These are phyloP conservation scores for Euphrasia confusa DNA, from an alignment of 257 asterid species.

Conservation along the genomic window DNA sequence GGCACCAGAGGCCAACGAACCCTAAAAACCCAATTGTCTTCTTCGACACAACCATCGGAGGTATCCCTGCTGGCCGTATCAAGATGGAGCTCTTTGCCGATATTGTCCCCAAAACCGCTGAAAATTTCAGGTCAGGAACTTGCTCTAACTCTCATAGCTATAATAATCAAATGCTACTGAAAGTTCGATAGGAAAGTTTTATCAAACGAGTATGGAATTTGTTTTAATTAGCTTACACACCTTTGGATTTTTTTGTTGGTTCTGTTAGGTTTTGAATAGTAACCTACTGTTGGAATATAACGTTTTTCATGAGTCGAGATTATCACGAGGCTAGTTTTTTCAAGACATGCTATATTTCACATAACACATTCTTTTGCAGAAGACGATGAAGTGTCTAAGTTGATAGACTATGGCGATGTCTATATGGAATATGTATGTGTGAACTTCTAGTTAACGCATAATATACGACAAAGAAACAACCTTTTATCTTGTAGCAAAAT, in stretches of 20 bases:
- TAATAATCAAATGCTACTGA: too few species aligned
- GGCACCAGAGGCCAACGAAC: conserved; percentile 95
- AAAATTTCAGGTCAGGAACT: conserved; percentile 66
- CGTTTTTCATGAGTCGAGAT: too few species aligned
- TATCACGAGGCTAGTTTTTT: too few species aligned
- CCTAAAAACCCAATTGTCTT: conserved; percentile 88
- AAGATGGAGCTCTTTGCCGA: conserved; percentile 99
- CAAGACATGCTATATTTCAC: too few species aligned
- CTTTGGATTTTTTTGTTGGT: too few species aligned
- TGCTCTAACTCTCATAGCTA: neutral
- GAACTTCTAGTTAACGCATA: too few species aligned
- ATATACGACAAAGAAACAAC: neutral
- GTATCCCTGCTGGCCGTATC: conserved; percentile 90
- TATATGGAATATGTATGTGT: neutral
- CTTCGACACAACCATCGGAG: conserved; percentile 85
- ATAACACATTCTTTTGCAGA: too few species aligned
- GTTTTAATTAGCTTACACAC: too few species aligned
- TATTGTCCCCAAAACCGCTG: conserved; percentile 84
- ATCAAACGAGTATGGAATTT: too few species aligned
- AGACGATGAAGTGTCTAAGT: neutral
- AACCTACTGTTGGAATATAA: too few species aligned
- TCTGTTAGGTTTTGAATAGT: too few species aligned
- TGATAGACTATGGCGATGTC: neutral
- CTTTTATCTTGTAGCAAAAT: neutral
- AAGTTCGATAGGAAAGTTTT: too few species aligned